Evolutionary conservation across 2,329 filamentous ascomycete genomes (phyloP).

Genomic region (Ceratocystis diversiconidia): DNA sequence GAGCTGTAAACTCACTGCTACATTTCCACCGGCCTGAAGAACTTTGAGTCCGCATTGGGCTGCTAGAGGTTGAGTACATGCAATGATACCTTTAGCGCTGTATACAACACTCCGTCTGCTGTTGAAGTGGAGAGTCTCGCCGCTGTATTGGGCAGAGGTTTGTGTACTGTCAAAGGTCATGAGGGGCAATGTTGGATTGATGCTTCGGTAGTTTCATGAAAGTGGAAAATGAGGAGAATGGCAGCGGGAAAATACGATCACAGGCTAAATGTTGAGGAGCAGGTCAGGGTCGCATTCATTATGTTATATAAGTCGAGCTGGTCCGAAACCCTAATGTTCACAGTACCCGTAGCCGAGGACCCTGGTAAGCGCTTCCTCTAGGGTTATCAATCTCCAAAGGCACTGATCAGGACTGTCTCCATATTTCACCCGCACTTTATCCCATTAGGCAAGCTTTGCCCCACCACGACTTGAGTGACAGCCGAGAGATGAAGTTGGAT

Average conservation of each 20-base stretch:
- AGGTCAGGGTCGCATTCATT: neutral
- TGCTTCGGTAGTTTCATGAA: neutral
- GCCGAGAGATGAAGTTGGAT: neutral
- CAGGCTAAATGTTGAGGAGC: neutral
- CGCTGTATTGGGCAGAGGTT: neutral
- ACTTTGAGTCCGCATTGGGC: slow-evolving; percentile 76
- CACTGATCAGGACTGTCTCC: neutral
- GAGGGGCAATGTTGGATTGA: neutral
- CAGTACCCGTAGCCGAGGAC: neutral
- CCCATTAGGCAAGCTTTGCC: neutral
- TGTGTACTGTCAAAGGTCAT: neutral
- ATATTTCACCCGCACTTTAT: slow-evolving; percentile 1
- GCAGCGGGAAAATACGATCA: neutral
- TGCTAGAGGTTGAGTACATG: slow-evolving; percentile 79
- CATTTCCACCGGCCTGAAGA: slow-evolving; percentile 79
- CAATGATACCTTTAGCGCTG: slow-evolving; percentile 80
- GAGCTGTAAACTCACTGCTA: slow-evolving; percentile 50
- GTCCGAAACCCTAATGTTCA: neutral
- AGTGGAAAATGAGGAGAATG: neutral
- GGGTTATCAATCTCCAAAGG: neutral
- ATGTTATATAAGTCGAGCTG: neutral
- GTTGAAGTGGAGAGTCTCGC: slow-evolving; percentile 8
- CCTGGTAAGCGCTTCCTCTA: neutral
- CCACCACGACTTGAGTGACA: neutral
- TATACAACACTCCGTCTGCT: slow-evolving; percentile 72